phyloP scores from a whole-genome alignment of 2,329 filamentous ascomycete genomes.

The Verticillium isaacii region DNA sequence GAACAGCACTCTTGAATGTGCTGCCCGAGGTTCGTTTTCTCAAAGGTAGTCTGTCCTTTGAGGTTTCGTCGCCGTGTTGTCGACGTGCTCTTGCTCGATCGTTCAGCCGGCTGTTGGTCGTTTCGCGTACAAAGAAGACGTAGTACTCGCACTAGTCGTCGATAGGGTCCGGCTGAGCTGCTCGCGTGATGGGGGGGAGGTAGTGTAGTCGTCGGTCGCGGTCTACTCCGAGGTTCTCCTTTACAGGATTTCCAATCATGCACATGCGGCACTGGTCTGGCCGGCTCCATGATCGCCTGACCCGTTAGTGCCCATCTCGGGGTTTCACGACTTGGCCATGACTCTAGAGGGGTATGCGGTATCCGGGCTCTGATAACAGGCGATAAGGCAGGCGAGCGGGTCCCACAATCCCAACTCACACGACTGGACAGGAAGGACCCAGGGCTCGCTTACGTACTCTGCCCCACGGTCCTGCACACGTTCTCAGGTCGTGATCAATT shows the following conservation, averaged over 20 bases:
- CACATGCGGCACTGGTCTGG: not conserved
- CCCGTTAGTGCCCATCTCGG: not conserved
- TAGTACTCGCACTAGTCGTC: not conserved
- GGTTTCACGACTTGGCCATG: not conserved
- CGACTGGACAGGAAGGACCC: not conserved
- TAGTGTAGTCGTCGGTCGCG: not conserved
- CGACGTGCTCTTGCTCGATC: not conserved
- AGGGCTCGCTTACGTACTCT: not conserved
- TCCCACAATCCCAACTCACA: not conserved
- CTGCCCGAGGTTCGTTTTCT: not conserved
- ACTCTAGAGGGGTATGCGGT: not conserved
- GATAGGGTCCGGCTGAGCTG: not conserved
- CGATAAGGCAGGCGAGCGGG: not conserved
- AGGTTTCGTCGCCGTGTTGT: not conserved
- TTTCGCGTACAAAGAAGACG: conserved; percentile 3
- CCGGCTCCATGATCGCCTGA: not conserved
- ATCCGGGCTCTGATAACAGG: not conserved
- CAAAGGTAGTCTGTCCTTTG: not conserved
- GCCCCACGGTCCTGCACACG: not conserved
- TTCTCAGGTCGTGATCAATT: not conserved
- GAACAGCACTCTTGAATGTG: not conserved
- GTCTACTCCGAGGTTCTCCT: not conserved
- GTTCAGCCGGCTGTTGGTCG: not conserved
- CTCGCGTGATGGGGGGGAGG: not conserved
- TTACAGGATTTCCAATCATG: not conserved